Base-by-base conservation (phyloP, 495 filamentous ascomycete species). In the Cryomyces minteri region DNA sequence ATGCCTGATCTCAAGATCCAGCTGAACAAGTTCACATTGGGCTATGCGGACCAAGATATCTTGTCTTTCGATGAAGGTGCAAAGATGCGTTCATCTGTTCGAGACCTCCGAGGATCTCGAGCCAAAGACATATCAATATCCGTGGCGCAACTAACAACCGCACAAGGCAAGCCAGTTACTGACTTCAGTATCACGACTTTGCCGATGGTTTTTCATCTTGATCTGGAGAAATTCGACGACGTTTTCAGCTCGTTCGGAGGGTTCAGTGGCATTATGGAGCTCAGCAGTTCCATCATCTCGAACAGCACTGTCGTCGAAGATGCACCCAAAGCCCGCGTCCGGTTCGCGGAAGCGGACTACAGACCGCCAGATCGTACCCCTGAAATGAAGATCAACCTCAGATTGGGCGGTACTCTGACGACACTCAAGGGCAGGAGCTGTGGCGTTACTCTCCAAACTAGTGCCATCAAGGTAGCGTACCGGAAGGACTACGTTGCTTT, bases 231-330 rank as follows among this genome's bases (percentile, higher is more conserved):
- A 36, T 54, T 96, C 9, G 92, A 99, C 51, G 88, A 94, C 43
- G 81, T 80, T 4, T 73, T 96, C 43, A 73, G 76, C 31, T 87
- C 83, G 70, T 83, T 95, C 56, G 92, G 90, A 11, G 92, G 92
- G 0, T 65, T 99, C 14, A 95, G 88, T 55, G 85, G 85, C 48
- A 81, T 99, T 39, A 63, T 99, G 31, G 88, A 87, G 50, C 72
- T 93, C 50, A 79, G 86, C 43, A 84, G 73, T 51, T 95, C 88
- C 0, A 80, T 92, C 31, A 76, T 77, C 25, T 87, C 83, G 1
- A 77, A 76, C 46, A 68, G 74, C 6, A 78, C 79, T 0, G 67
- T 71, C 30, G 66, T 68, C 7, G 48, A 55, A 14, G 55, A 61
- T 18, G 33, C 56, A 31, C 41, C 43, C 44, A 45, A 42, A 47